phyloP scores from a whole-genome alignment of 257 asterid species.

The Nicotiana noctiflora region DNA sequence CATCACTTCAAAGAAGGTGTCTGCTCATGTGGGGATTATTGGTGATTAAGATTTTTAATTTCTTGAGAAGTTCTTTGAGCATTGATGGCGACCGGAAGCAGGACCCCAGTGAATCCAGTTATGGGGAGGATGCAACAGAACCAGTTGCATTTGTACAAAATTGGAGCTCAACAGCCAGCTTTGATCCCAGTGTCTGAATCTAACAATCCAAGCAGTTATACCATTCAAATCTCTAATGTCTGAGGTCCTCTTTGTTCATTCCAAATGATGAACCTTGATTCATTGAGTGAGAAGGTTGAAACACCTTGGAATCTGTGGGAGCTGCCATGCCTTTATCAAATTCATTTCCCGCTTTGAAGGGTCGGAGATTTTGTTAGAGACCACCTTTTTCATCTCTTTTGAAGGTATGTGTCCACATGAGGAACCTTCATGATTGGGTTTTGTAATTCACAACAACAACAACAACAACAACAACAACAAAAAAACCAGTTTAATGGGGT shows the following conservation, averaged over 20 bases:
- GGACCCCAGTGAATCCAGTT: not conserved
- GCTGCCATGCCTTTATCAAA: not conserved
- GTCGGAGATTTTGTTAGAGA: not conserved
- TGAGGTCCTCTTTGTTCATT: not conserved
- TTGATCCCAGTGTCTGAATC: not conserved
- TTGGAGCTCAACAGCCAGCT: not conserved
- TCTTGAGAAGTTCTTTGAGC: not conserved
- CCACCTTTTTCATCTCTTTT: not conserved
- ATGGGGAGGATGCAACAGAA: not conserved
- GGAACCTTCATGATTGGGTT: not conserved
- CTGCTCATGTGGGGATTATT: conserved; percentile 84
- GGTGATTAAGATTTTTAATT: conserved; percentile 42
- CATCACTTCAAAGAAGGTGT: conserved; percentile 81
- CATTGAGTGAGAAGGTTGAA: not conserved
- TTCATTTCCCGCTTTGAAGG: not conserved
- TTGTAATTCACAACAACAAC: not conserved
- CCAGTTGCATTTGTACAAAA: not conserved
- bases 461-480: no score
- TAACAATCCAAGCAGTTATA: not conserved
- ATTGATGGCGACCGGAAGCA: not conserved
- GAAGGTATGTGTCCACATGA: not conserved
- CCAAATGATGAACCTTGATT: not conserved
- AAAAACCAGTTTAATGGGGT: no score
- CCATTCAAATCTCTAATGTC: not conserved
- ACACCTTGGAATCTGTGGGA: not conserved